A percentile compares a stretch with the other conserved stretches of the same genome.
Evolutionary conservation across 2,329 filamentous ascomycete genomes (phyloP).

Genomic region (Aspergillus terreus): DNA sequence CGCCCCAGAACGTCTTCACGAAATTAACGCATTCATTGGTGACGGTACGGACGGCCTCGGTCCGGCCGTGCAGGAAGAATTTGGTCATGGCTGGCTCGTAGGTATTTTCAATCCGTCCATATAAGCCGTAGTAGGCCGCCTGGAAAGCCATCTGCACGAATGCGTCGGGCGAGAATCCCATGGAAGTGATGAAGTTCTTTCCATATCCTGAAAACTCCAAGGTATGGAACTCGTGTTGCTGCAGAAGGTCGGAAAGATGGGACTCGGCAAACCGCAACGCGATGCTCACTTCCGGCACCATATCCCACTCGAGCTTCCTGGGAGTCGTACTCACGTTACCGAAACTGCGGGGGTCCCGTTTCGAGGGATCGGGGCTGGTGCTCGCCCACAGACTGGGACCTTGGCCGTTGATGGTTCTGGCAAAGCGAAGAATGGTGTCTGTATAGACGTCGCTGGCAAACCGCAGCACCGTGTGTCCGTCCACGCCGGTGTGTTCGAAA

Average conservation of each 20-base stretch:
- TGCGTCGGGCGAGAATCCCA: slow-evolving; percentile 94
- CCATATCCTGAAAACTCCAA: slow-evolving; percentile 86
- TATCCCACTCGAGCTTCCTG: slow-evolving; percentile 96
- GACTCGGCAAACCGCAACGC: slow-evolving; percentile 95
- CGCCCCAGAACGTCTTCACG: slow-evolving; percentile 90
- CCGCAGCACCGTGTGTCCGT: slow-evolving; percentile 92
- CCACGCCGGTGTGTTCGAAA: slow-evolving; percentile 97
- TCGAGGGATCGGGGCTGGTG: slow-evolving; percentile 84
- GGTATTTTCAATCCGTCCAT: slow-evolving; percentile 87
- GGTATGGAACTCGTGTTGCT: slow-evolving; percentile 93
- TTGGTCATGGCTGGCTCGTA: slow-evolving; percentile 99
- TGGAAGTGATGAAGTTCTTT: slow-evolving; percentile 95
- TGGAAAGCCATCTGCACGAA: slow-evolving; percentile 99
- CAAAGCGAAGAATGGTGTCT: slow-evolving; percentile 94
- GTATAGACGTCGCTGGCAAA: slow-evolving; percentile 97
- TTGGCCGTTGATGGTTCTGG: slow-evolving; percentile 89
- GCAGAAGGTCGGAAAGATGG: slow-evolving; percentile 85
- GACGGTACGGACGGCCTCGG: slow-evolving; percentile 86
- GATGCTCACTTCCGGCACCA: slow-evolving; percentile 85
- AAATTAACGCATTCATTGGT: slow-evolving; percentile 82
- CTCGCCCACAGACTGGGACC: slow-evolving; percentile 91
- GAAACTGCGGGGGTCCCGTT: slow-evolving; percentile 85
- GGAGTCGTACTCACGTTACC: slow-evolving; percentile 91
- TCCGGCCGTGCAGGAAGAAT: slow-evolving; percentile 84
- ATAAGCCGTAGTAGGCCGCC: slow-evolving; percentile 94